These are phyloP conservation scores for Mycena rosella DNA, from an alignment of 768 basidiomycete species.

Conservation along the genomic window DNA sequence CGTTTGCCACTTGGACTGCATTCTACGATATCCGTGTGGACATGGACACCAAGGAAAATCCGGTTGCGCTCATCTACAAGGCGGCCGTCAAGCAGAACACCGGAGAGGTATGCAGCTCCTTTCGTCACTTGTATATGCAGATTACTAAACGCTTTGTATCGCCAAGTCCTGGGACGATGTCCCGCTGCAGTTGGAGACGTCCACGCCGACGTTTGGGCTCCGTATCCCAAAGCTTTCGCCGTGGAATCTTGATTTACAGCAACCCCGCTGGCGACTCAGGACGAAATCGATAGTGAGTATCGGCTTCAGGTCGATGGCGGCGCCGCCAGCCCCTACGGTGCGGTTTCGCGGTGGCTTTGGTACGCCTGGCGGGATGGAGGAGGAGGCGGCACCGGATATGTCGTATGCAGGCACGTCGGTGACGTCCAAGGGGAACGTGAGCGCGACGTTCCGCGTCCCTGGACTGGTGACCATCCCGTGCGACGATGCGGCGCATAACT, in stretches of 20 bases:
- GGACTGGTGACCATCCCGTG: conserved; percentile 49
- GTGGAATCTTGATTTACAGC: conserved; percentile 39
- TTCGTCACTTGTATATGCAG: too few relatives aligned
- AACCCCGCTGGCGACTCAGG: too few relatives aligned
- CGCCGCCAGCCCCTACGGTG: too few relatives aligned
- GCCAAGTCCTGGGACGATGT: conserved; percentile 54
- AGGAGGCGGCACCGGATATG: conserved; percentile 18
- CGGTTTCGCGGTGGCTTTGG: too few relatives aligned
- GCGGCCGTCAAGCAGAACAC: conserved; percentile 54
- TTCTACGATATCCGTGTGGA: conserved; percentile 56
- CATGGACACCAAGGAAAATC: conserved; percentile 48
- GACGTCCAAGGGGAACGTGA: conserved; percentile 46
- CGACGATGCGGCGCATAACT: conserved; percentile 46
- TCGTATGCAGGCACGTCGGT: conserved; percentile 19
- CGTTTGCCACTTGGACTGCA: conserved; percentile 50
- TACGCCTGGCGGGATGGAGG: too few relatives aligned
- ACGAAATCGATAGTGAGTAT: too few relatives aligned
- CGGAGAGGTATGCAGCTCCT: conserved; percentile 48
- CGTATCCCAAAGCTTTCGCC: conserved; percentile 47
- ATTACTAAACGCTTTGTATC: too few relatives aligned
- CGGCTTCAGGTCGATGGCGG: too few relatives aligned
- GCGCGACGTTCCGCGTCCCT: conserved; percentile 49
- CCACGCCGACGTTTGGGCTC: conserved; percentile 52
- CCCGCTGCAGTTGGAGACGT: conserved; percentile 54
- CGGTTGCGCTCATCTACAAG: conserved; percentile 53